These are phyloP conservation scores for Calocybe indica DNA, from an alignment of 768 basidiomycete species.

Conservation along the genomic window DNA sequence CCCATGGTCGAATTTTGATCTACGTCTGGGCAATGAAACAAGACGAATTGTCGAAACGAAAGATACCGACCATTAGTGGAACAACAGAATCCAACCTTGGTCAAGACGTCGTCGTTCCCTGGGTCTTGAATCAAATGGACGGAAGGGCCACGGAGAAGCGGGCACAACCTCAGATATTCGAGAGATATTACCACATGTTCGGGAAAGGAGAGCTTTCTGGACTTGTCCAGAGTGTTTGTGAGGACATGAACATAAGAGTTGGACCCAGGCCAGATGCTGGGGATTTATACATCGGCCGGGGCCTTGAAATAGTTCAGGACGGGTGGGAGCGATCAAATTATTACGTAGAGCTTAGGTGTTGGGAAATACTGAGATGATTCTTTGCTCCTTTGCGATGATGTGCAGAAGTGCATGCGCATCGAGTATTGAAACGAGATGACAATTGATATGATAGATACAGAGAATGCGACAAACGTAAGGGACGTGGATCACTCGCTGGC, in stretches of 20 bases:
- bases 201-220: slow-evolving; percentile 65
- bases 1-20: slow-evolving; percentile 75
- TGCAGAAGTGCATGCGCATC: slow-evolving; percentile 18
- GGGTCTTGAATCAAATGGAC: slow-evolving; percentile 52
- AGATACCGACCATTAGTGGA: slow-evolving; percentile 35
- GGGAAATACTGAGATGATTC: slow-evolving; percentile 28
- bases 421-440: slow-evolving; percentile 22
- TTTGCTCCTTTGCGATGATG: slow-evolving; percentile 14
- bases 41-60: slow-evolving; percentile 75
- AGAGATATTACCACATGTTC: slow-evolving; percentile 98
- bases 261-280: slow-evolving; percentile 22
- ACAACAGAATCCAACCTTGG: slow-evolving; percentile 26
- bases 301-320: slow-evolving; percentile 64
- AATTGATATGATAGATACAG: not conserved
- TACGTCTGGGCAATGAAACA: slow-evolving; percentile 99
- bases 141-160: slow-evolving; percentile 11
- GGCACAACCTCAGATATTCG: slow-evolving; percentile 46
- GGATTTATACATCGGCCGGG: slow-evolving; percentile 22
- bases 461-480: not conserved
- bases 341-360: slow-evolving; percentile 70
- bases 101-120: slow-evolving; percentile 87
- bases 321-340: slow-evolving; percentile 90
- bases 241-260: slow-evolving; percentile 47
- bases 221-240: slow-evolving; percentile 60
- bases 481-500: slow-evolving; percentile 69